A percentile compares a stretch with the other conserved stretches of the same genome.
These are phyloP conservation scores for Rhodotorula sp. DNA, from an alignment of 1,284 basidiomycete genomes.

Conservation along the genomic window DNA sequence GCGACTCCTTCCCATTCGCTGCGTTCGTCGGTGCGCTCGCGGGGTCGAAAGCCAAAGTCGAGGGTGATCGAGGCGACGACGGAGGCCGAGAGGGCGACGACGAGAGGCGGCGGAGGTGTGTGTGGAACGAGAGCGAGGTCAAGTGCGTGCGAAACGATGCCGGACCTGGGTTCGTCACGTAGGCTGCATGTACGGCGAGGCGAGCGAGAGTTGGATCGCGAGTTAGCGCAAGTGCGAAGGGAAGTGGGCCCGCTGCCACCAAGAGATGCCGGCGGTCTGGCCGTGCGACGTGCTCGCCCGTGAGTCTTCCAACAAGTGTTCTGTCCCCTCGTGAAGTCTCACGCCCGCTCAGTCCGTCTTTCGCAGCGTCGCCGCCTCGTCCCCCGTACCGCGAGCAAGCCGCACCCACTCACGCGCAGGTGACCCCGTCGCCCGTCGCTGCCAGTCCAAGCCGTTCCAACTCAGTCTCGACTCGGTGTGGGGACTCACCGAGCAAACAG, in stretches of 20 bases:
- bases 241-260: background rate
- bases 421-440: too few relatives aligned
- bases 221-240: background rate
- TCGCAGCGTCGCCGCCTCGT: background rate
- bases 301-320: background rate
- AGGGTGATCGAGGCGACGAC: constrained; percentile 9
- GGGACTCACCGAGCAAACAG: constrained; percentile 20
- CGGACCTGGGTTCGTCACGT: constrained; percentile 89
- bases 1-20: background rate
- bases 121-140: constrained; percentile 90
- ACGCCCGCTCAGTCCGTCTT: background rate
- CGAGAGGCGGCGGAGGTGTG: constrained; percentile 84
- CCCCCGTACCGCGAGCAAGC: background rate
- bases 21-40: constrained; percentile 48
- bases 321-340: background rate
- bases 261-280: too few relatives aligned
- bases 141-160: constrained; percentile 88
- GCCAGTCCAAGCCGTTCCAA: background rate
- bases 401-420: background rate
- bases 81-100: constrained; percentile 50
- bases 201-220: background rate
- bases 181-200: constrained; percentile 62
- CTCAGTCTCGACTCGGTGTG: too few relatives aligned
- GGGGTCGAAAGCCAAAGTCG: constrained; percentile 19
- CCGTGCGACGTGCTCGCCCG: background rate